Percentiles rank a stretch among this genome's conserved stretches.
Evolutionary conservation across 768 basidiomycete genomes (phyloP).

Genomic region (Pisolithus sp.): DNA sequence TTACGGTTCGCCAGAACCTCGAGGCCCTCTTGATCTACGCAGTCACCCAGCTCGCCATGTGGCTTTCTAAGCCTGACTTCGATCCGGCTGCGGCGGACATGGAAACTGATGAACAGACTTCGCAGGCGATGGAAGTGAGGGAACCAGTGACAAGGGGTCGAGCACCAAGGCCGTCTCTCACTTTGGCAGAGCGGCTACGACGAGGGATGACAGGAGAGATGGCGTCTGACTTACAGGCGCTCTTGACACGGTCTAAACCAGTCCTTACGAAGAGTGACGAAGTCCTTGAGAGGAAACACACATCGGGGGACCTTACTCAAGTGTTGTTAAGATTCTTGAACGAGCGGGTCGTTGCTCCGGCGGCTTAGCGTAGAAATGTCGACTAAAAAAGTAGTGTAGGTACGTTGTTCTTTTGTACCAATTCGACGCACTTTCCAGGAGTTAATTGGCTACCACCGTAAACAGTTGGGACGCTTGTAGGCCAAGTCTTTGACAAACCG

Average conservation of each 20-base stretch:
- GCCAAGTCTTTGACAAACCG: no score
- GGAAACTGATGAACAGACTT: slow-evolving; percentile 39
- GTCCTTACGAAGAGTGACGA: slow-evolving; percentile 54
- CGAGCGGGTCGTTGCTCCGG: slow-evolving; percentile 45
- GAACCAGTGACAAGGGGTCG: slow-evolving; percentile 32
- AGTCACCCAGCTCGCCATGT: slow-evolving; percentile 72
- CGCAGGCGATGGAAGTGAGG: slow-evolving; percentile 9
- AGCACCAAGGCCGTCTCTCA: slow-evolving; percentile 38
- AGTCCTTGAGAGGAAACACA: slow-evolving; percentile 34
- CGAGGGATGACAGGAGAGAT: slow-evolving; percentile 79
- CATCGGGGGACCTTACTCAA: slow-evolving; percentile 49
- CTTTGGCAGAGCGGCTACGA: slow-evolving; percentile 59
- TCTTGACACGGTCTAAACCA: slow-evolving; percentile 60
- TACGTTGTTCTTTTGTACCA: neutral
- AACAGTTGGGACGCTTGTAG: no score
- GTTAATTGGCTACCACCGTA: no score
- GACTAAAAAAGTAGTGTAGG: slow-evolving; percentile 13
- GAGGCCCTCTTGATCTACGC: slow-evolving; percentile 67
- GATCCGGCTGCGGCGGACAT: slow-evolving; percentile 37
- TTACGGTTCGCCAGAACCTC: slow-evolving; percentile 53
- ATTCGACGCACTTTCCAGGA: no score
- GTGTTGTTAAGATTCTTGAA: slow-evolving; percentile 60
- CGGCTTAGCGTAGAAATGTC: slow-evolving; percentile 5
- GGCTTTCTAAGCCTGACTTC: slow-evolving; percentile 68
- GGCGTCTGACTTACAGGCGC: slow-evolving; percentile 60